These are phyloP conservation scores for Colletotrichum spinosum DNA, from an alignment of 2,329 filamentous ascomycete species.

Conservation along the genomic window DNA sequence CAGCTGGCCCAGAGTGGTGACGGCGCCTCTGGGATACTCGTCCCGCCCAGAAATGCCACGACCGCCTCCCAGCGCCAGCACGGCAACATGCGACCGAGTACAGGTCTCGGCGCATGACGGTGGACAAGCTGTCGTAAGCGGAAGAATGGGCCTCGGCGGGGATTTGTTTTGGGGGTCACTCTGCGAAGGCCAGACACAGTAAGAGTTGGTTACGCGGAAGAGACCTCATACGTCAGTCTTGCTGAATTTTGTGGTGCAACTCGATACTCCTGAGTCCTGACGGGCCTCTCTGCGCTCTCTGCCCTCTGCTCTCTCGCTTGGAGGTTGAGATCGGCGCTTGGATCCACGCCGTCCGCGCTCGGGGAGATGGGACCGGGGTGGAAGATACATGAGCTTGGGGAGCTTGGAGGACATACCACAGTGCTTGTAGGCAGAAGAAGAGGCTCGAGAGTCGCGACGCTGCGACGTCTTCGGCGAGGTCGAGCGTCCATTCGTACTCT, in stretches of 20 bases:
- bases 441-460: conserved; percentile 16
- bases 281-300: too few species aligned
- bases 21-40: too few species aligned
- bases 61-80: conserved; percentile 5
- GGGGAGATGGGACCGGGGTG: conserved; percentile 7
- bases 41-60: conserved; percentile 28
- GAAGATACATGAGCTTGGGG: background rate
- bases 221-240: too few species aligned
- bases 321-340: conserved; percentile 35
- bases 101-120: conserved; percentile 33
- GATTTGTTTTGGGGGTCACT: background rate
- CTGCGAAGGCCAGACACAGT: background rate
- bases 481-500: background rate
- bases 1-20: too few species aligned
- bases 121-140: conserved; percentile 28
- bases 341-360: conserved; percentile 30
- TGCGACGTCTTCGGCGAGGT: background rate
- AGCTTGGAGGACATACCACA: too few species aligned
- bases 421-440: too few species aligned
- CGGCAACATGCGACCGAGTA: conserved; percentile 27
- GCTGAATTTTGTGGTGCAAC: too few species aligned
- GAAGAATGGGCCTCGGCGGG: background rate
- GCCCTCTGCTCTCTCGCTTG: background rate
- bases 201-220: too few species aligned
- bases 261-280: too few species aligned